A percentile compares a stretch with the other conserved stretches of the same genome.
These are phyloP conservation scores for Jatropha curcas DNA, from an alignment of 345 rosid species.

Conservation along the genomic window DNA sequence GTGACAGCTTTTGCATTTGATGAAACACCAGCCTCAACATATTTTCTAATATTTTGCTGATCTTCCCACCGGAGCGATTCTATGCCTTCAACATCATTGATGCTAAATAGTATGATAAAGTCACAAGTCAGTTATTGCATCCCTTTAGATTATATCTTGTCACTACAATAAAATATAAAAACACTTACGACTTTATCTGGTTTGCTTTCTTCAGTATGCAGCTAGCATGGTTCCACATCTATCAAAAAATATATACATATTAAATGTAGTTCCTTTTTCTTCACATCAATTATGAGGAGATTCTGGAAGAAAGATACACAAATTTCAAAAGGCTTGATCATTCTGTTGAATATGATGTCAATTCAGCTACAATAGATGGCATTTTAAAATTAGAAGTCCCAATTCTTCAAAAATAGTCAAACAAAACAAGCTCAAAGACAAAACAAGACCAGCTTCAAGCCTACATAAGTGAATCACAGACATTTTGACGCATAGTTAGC, in stretches of 20 bases:
- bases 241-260: slow-evolving; percentile 21
- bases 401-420: neutral
- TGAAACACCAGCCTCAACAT: slow-evolving; percentile 51
- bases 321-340: neutral
- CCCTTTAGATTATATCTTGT: neutral
- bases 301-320: neutral
- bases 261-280: neutral
- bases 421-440: neutral
- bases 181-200: slow-evolving; percentile 72
- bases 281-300: neutral
- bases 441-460: neutral
- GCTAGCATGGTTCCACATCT: slow-evolving; percentile 91
- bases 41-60: slow-evolving; percentile 73
- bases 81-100: slow-evolving; percentile 86
- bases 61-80: slow-evolving; percentile 97
- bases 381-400: neutral
- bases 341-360: neutral
- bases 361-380: neutral
- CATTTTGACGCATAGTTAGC: too few species aligned
- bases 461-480: neutral
- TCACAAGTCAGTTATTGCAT: slow-evolving; percentile 3
- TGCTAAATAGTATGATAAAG: slow-evolving; percentile 36
- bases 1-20: slow-evolving; percentile 16
- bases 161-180: slow-evolving; percentile 10
- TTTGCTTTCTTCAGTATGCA: slow-evolving; percentile 75